Conservation (phyloP, 2,329 filamentous ascomycete species). For the Verticillium tricorpus region DNA sequence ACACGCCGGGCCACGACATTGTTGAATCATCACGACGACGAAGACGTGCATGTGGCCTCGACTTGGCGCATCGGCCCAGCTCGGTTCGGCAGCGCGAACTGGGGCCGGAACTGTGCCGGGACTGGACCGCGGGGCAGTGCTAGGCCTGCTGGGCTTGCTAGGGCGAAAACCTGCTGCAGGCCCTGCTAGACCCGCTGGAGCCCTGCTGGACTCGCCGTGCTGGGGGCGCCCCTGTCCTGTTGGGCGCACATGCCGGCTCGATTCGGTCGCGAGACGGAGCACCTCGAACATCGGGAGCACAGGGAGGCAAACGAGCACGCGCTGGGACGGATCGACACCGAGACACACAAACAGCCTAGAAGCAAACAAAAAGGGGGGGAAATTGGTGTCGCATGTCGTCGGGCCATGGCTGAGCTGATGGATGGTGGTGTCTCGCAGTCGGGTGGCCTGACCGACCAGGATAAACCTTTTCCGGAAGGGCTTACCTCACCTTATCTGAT, state of each 20-base stretch:
- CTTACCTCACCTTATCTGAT: neutral
- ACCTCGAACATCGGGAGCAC: neutral
- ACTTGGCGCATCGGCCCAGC: neutral
- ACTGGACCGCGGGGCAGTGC: neutral
- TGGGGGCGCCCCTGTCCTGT: neutral
- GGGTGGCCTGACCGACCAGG: neutral
- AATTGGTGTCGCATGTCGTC: neutral
- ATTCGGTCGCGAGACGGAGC: neutral
- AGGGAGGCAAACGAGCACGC: neutral
- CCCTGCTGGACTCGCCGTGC: neutral
- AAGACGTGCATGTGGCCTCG: neutral
- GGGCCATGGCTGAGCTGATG: neutral
- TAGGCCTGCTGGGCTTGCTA: neutral
- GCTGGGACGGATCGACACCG: neutral
- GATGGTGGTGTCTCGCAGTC: neutral
- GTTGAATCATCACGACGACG: neutral
- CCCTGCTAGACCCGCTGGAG: neutral
- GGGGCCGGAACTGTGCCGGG: neutral
- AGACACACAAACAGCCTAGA: neutral
- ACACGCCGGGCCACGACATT: no score
- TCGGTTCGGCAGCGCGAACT: neutral
- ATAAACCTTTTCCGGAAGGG: neutral
- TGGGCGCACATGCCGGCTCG: neutral
- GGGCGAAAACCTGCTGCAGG: neutral
- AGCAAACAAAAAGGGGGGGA: neutral